phyloP scores from a whole-genome alignment of 495 filamentous ascomycete species.

The Xylaria castorea region DNA sequence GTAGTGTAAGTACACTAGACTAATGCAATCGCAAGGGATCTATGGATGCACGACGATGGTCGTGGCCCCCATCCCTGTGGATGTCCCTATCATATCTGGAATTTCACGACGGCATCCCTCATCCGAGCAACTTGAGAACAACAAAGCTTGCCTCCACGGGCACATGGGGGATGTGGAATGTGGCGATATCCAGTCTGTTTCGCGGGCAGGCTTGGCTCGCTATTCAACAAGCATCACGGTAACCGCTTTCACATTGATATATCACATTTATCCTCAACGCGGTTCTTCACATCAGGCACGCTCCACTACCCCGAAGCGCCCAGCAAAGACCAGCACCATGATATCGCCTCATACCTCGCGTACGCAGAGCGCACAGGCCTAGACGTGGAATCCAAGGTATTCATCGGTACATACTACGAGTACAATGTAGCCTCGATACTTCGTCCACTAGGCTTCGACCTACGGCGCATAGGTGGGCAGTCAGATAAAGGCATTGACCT shows the following conservation, averaged over 20 bases:
- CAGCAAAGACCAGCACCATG: slow-evolving; percentile 62
- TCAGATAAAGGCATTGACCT: slow-evolving; percentile 86
- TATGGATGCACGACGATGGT: neutral
- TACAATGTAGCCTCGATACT: slow-evolving; percentile 76
- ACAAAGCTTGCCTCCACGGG: neutral
- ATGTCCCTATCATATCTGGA: neutral
- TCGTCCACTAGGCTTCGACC: slow-evolving; percentile 64
- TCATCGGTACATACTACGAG: slow-evolving; percentile 70
- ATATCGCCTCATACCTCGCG: slow-evolving; percentile 72
- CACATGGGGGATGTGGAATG: slow-evolving; percentile 26
- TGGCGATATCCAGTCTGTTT: slow-evolving; percentile 11
- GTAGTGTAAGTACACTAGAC: neutral
- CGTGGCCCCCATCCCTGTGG: neutral
- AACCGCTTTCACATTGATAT: neutral
- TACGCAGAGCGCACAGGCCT: slow-evolving; percentile 69
- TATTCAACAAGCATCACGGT: neutral
- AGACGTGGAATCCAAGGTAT: slow-evolving; percentile 57
- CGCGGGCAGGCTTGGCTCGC: neutral
- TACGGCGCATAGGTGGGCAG: slow-evolving; percentile 75
- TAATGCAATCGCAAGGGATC: slow-evolving; percentile 5
- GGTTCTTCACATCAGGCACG: slow-evolving; percentile 32
- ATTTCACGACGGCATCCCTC: neutral
- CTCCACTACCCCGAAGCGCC: slow-evolving; percentile 53
- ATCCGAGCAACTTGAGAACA: neutral
- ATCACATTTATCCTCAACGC: slow-evolving; percentile 21